These are phyloP conservation scores for Allomyces javanicus DNA, from an alignment of 192 early-diverging fungal genomes.

Conservation along the genomic window DNA sequence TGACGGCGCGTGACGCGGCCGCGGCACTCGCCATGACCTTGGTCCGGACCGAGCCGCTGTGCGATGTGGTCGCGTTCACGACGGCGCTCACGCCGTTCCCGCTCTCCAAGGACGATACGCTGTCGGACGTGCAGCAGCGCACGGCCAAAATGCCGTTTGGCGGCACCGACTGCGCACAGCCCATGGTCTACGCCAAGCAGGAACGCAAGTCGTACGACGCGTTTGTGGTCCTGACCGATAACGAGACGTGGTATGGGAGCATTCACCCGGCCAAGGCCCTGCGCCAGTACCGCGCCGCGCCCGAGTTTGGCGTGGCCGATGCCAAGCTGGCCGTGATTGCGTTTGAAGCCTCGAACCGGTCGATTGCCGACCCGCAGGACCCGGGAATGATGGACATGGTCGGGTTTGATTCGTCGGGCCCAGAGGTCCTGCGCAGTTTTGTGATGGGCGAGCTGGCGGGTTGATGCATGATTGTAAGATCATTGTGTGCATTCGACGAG, in stretches of 20 bases:
- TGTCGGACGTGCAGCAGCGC: slow-evolving; percentile 1
- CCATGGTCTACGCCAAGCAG: slow-evolving; percentile 11
- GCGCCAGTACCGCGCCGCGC: slow-evolving; percentile 2
- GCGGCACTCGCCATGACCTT: slow-evolving; percentile 9
- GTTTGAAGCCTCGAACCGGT: too few species aligned
- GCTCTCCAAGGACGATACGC: slow-evolving; percentile 1
- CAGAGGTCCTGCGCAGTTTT: too few species aligned
- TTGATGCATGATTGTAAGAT: too few species aligned
- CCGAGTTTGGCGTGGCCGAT: too few species aligned
- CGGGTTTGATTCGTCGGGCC: too few species aligned
- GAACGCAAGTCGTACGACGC: slow-evolving; percentile 8
- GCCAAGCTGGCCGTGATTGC: too few species aligned
- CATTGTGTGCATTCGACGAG: too few species aligned
- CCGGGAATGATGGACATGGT: too few species aligned
- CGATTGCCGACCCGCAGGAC: too few species aligned
- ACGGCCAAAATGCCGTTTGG: slow-evolving; percentile 4
- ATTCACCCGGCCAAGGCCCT: slow-evolving; percentile 11
- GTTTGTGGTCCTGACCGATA: slow-evolving; percentile 12
- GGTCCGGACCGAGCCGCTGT: slow-evolving; percentile 5
- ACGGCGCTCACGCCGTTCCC: slow-evolving; percentile 4
- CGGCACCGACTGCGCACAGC: slow-evolving; percentile 9
- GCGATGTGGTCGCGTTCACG: slow-evolving; percentile 5
- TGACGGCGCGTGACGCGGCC: slow-evolving; percentile 2
- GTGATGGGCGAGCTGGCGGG: too few species aligned
- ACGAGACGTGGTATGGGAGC: slow-evolving; percentile 10